These are phyloP conservation scores for Zangia roseola DNA, from an alignment of 768 basidiomycete genomes.

Conservation along the genomic window DNA sequence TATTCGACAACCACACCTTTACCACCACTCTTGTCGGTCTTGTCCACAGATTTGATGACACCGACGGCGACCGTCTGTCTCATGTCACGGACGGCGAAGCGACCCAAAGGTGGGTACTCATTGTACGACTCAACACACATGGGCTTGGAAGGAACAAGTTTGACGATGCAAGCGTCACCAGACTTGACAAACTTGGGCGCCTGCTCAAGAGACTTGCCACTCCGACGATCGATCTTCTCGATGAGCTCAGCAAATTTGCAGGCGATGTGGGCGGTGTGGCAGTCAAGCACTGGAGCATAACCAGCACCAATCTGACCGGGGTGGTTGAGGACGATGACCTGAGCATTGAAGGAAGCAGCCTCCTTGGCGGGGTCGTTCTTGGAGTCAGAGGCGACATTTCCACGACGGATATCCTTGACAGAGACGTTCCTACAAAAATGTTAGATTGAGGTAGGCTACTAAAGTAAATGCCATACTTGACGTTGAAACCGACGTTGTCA, in stretches of 20 bases:
- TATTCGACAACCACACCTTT: conserved; percentile 56
- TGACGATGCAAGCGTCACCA: conserved; percentile 98
- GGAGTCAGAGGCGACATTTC: conserved; percentile 98
- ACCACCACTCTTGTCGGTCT: conserved; percentile 85
- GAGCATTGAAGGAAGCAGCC: conserved; percentile 98
- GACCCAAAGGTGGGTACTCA: conserved; percentile 98
- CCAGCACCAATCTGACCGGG: conserved; percentile 99
- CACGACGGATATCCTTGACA: conserved; percentile 99
- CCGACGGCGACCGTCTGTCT: conserved; percentile 98
- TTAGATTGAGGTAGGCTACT: conserved; percentile 1
- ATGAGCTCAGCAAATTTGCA: conserved; percentile 99
- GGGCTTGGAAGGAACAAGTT: conserved; percentile 94
- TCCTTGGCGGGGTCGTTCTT: conserved; percentile 99
- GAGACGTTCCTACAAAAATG: conserved; percentile 82
- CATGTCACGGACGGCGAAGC: conserved; percentile 99
- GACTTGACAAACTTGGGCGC: conserved; percentile 98
- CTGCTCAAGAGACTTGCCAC: conserved; percentile 88
- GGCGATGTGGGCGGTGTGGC: conserved; percentile 99
- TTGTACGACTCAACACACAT: conserved; percentile 94
- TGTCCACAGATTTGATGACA: conserved; percentile 97
- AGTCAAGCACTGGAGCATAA: conserved; percentile 98
- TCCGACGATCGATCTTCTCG: conserved; percentile 99
- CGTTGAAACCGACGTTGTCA: conserved; percentile 99
- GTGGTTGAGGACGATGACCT: conserved; percentile 99
- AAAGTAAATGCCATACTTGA: conserved; percentile 60